These are phyloP conservation scores for Epichloe brachyelytri DNA, from an alignment of 2,329 filamentous ascomycete species.

Conservation along the genomic window DNA sequence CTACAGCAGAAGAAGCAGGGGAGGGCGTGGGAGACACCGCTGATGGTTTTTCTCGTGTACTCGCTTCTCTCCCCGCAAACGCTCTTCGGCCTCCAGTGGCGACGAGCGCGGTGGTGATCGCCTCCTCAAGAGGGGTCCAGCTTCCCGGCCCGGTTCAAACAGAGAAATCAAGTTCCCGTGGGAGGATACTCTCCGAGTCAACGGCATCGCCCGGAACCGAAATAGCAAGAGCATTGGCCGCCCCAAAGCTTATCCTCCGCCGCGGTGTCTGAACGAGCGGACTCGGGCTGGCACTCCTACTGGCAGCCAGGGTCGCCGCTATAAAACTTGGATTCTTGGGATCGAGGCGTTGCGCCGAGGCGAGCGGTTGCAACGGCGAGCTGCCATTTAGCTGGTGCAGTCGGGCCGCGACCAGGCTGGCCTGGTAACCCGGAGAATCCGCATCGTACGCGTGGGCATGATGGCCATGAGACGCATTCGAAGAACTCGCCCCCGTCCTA, in stretches of 20 bases:
- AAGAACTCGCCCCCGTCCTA: not conserved
- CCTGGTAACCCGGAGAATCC: not conserved
- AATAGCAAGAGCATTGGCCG: constrained; percentile 13
- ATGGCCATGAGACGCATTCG: not conserved
- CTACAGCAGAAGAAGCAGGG: not conserved
- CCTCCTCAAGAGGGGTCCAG: constrained; percentile 21
- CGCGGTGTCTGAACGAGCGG: constrained; percentile 12
- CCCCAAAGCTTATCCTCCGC: constrained; percentile 19
- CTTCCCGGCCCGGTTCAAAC: constrained; percentile 43
- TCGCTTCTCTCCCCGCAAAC: not conserved
- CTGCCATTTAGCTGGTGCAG: constrained; percentile 13
- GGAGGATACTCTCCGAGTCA: constrained; percentile 46
- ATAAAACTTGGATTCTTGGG: constrained; percentile 42
- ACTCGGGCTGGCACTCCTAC: constrained; percentile 32
- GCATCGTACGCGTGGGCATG: constrained; percentile 7
- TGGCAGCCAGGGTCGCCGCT: constrained; percentile 45
- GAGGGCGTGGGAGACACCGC: not conserved
- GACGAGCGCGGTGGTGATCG: constrained; percentile 7
- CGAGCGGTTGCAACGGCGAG: not conserved
- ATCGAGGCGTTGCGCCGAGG: constrained; percentile 15
- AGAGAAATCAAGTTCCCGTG: constrained; percentile 52
- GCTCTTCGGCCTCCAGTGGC: not conserved
- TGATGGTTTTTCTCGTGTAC: not conserved
- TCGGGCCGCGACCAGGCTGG: constrained; percentile 11
- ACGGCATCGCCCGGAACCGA: constrained; percentile 15